Conservation (phyloP, 2,329 filamentous ascomycete species). For the Clonostachys chloroleuca region DNA sequence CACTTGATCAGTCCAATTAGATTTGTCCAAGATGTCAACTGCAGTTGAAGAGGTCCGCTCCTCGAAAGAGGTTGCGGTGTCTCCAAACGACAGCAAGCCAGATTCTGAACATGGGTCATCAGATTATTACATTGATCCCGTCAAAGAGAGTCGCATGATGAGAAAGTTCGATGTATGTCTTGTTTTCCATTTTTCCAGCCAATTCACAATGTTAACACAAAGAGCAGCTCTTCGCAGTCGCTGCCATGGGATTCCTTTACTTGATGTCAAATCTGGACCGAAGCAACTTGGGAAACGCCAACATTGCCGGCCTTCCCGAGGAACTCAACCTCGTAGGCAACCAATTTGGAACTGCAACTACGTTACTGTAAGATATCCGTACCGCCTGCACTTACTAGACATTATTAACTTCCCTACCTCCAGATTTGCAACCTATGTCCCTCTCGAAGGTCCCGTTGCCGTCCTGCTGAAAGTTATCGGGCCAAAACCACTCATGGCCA, state of each 20-base stretch:
- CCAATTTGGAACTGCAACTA: slow-evolving; percentile 18
- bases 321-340: slow-evolving; percentile 20
- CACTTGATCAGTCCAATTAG: too few relatives aligned
- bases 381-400: not conserved
- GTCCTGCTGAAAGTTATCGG: slow-evolving; percentile 20
- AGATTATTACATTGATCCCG: slow-evolving; percentile 6
- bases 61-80: not conserved
- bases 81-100: not conserved
- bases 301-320: slow-evolving; percentile 19
- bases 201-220: not conserved
- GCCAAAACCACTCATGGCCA: slow-evolving; percentile 17
- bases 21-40: too few relatives aligned
- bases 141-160: slow-evolving; percentile 12
- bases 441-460: slow-evolving; percentile 20
- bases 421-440: slow-evolving; percentile 21
- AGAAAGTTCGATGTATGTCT: slow-evolving; percentile 13
- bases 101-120: slow-evolving; percentile 6
- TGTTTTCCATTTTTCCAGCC: too few relatives aligned
- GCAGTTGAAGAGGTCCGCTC: not conserved
- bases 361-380: slow-evolving; percentile 9
- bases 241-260: slow-evolving; percentile 16
- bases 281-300: slow-evolving; percentile 18
- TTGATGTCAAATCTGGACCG: slow-evolving; percentile 22
- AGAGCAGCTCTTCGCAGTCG: slow-evolving; percentile 6
- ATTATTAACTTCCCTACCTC: not conserved